Evolutionary conservation across 116 monocot species (phyloP).

Genomic region (Papilionanthe hybrid): DNA sequence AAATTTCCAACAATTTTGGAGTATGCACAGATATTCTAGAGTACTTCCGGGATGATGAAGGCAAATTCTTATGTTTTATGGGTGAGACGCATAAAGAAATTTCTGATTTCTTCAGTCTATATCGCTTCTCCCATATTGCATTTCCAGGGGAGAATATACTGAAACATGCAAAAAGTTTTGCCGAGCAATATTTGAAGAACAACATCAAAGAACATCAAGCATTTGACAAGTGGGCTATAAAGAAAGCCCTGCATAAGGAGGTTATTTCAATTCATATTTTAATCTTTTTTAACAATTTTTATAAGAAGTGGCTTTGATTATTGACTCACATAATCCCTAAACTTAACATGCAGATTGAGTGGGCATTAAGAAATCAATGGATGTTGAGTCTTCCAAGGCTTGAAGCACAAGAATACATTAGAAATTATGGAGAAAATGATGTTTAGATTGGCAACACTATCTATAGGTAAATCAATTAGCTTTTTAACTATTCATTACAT

Average conservation of each 20-base stretch:
- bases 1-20: no score
- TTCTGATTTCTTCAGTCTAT: slow-evolving; percentile 25
- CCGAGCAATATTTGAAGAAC: slow-evolving; percentile 4
- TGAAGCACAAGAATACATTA: slow-evolving; percentile 18
- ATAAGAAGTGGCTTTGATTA: neutral
- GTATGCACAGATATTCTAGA: slow-evolving; percentile 11
- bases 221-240: slow-evolving; percentile 23
- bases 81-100: slow-evolving; percentile 26
- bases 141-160: no score
- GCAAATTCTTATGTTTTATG: slow-evolving; percentile 15
- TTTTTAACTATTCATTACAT: neutral
- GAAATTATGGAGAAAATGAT: slow-evolving; percentile 23
- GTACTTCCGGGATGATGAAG: slow-evolving; percentile 19
- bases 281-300: neutral
- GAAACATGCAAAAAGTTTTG: slow-evolving; percentile 21
- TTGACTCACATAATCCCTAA: neutral
- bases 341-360: slow-evolving; percentile 12
- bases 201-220: slow-evolving; percentile 5
- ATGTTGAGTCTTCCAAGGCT: slow-evolving; percentile 16
- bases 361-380: slow-evolving; percentile 18
- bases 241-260: slow-evolving; percentile 24
- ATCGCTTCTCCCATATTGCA: no score
- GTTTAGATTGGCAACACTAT: slow-evolving; percentile 26
- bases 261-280: neutral
- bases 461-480: slow-evolving; percentile 1